Conservation (phyloP, 768 basidiomycete genomes). For the Collybia sordida region DNA sequence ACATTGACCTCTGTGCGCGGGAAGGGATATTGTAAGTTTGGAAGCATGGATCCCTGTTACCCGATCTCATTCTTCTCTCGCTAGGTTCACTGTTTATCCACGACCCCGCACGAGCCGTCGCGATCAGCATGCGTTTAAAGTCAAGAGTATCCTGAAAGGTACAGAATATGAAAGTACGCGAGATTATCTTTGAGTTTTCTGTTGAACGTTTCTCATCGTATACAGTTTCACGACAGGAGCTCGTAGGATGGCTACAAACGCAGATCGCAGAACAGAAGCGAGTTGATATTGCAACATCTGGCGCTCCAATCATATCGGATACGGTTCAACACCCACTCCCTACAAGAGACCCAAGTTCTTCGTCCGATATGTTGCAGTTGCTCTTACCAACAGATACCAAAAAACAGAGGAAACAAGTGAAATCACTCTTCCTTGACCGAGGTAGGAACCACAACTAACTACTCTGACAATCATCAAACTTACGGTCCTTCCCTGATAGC, state of each 20-base stretch:
- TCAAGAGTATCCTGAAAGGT: slow-evolving; percentile 79
- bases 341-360: slow-evolving; percentile 33
- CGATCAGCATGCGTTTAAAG: slow-evolving; percentile 72
- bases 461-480: background rate
- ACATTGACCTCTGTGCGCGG: slow-evolving; percentile 66
- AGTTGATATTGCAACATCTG: slow-evolving; percentile 64
- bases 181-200: background rate
- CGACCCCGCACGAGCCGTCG: slow-evolving; percentile 54
- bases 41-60: background rate
- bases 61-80: background rate
- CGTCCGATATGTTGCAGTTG: slow-evolving; percentile 59
- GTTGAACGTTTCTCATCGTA: slow-evolving; percentile 5
- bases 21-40: slow-evolving; percentile 79
- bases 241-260: slow-evolving; percentile 73
- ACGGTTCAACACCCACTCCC: slow-evolving; percentile 28
- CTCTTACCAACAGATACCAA: slow-evolving; percentile 70
- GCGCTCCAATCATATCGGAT: slow-evolving; percentile 47
- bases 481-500: slow-evolving; percentile 38
- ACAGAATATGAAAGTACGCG: slow-evolving; percentile 70
- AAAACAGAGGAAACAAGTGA: slow-evolving; percentile 72
- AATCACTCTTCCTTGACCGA: slow-evolving; percentile 67
- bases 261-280: slow-evolving; percentile 81
- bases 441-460: slow-evolving; percentile 37
- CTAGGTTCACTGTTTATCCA: slow-evolving; percentile 43
- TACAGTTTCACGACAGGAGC: slow-evolving; percentile 57